Conservation (phyloP, 2,329 filamentous ascomycete genomes). For the Aspergillus sp. region DNA sequence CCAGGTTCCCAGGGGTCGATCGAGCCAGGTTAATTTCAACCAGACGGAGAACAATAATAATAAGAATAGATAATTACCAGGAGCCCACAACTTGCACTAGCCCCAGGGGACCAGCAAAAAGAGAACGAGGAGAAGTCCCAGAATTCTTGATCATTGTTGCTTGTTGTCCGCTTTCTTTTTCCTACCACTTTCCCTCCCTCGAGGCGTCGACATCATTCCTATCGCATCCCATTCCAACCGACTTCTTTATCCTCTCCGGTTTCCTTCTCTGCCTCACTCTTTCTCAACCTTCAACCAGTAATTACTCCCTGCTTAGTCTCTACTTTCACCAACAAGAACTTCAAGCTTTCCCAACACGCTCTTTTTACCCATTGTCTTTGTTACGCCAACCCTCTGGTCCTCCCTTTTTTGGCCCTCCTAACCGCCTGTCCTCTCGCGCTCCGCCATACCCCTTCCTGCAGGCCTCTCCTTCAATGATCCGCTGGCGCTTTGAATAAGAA, state of each 20-base stretch:
- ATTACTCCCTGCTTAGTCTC: slow-evolving; percentile 17
- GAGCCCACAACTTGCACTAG: slow-evolving; percentile 16
- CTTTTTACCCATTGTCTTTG: slow-evolving; percentile 16
- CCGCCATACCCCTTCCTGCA: slow-evolving; percentile 11
- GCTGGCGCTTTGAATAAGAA: slow-evolving; percentile 17
- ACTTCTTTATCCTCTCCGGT: slow-evolving; percentile 13
- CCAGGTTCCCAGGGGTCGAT: slow-evolving; percentile 30
- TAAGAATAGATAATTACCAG: slow-evolving; percentile 13
- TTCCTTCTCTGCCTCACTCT: slow-evolving; percentile 26
- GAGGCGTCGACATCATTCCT: slow-evolving; percentile 20
- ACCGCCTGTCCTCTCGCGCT: not conserved
- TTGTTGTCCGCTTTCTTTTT: slow-evolving; percentile 15
- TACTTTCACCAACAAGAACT: slow-evolving; percentile 2
- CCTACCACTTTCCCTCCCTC: slow-evolving; percentile 14
- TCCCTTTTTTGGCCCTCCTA: slow-evolving; percentile 24
- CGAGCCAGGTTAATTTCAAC: slow-evolving; percentile 17
- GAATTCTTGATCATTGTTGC: slow-evolving; percentile 4
- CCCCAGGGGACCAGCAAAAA: slow-evolving; percentile 7
- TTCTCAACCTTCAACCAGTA: slow-evolving; percentile 23
- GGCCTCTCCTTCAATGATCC: slow-evolving; percentile 22
- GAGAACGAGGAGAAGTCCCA: slow-evolving; percentile 10
- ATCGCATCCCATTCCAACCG: slow-evolving; percentile 23
- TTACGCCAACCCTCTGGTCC: slow-evolving; percentile 10
- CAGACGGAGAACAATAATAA: slow-evolving; percentile 6
- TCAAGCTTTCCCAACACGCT: slow-evolving; percentile 16